Conservation (phyloP, 1,284 basidiomycete species). For the Ceratobasidium sp. region DNA sequence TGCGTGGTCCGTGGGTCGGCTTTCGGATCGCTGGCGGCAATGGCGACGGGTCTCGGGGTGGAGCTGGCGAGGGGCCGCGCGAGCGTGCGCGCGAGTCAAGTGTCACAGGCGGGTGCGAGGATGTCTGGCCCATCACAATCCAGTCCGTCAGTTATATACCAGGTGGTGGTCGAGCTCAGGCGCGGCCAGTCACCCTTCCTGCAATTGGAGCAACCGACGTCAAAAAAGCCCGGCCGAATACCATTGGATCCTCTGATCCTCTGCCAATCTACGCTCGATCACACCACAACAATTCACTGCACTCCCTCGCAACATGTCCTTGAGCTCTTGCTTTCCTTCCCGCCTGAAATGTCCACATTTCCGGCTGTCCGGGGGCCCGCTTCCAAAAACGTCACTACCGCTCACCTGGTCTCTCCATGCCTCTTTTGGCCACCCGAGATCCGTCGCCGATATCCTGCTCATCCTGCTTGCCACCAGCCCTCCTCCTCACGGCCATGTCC, state of each 20-base stretch:
- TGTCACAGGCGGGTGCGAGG: constrained; percentile 17
- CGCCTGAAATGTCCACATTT: constrained; percentile 1
- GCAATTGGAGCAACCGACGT: background rate
- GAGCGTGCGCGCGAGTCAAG: constrained; percentile 27
- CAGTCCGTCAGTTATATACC: constrained; percentile 3
- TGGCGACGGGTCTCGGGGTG: constrained; percentile 46
- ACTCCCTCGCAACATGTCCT: too few species aligned
- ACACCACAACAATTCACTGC: too few species aligned
- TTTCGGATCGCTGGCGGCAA: constrained; percentile 39
- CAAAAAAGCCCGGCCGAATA: too few species aligned
- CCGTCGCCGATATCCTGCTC: background rate
- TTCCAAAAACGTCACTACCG: background rate
- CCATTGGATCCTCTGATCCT: too few species aligned
- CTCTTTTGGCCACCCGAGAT: background rate
- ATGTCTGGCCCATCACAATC: constrained; percentile 17
- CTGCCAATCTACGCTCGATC: too few species aligned
- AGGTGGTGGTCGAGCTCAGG: constrained; percentile 35
- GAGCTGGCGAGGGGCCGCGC: constrained; percentile 26
- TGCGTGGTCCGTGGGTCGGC: constrained; percentile 66
- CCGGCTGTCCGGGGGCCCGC: constrained; percentile 22
- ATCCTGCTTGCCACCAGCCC: background rate
- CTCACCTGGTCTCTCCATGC: constrained; percentile 3
- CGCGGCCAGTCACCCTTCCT: background rate
- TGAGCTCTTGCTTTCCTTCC: too few species aligned
- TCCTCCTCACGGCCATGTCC: background rate